Evolutionary conservation across 2,329 filamentous ascomycete species (phyloP).

Genomic region (Juglanconis oblonga): DNA sequence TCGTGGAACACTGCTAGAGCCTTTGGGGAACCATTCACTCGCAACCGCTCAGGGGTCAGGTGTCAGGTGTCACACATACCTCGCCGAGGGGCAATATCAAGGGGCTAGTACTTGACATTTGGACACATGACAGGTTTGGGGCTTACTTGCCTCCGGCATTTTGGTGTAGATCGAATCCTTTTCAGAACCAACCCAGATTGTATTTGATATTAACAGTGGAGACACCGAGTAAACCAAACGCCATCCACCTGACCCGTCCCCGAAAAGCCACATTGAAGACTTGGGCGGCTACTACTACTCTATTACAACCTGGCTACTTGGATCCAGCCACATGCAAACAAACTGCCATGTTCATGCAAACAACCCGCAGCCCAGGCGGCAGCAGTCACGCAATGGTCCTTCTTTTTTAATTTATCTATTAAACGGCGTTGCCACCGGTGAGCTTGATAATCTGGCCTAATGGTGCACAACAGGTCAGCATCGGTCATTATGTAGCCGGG

Average conservation of each 20-base stretch:
- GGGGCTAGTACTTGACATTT: background rate
- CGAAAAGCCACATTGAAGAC: background rate
- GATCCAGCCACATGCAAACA: background rate
- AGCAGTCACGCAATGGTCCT: background rate
- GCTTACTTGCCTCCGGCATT: background rate
- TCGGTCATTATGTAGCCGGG: background rate
- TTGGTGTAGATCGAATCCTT: background rate
- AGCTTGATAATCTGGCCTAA: conserved; percentile 38
- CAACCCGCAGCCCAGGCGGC: background rate
- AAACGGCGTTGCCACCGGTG: conserved; percentile 33
- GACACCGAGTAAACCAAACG: background rate
- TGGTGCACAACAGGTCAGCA: conserved; percentile 3
- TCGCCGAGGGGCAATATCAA: background rate
- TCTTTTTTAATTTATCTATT: conserved; percentile 1
- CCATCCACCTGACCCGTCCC: background rate
- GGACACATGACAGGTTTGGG: background rate
- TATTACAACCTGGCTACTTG: background rate
- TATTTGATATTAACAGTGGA: background rate
- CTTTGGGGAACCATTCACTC: too few relatives aligned
- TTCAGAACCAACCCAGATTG: background rate
- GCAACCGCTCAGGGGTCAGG: too few relatives aligned
- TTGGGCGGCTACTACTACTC: background rate
- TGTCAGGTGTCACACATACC: background rate
- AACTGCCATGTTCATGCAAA: background rate
- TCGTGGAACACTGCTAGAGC: too few relatives aligned